Evolutionary conservation across 2,329 filamentous ascomycete species (phyloP).

Genomic region (Hypoxylon rubiginosum): DNA sequence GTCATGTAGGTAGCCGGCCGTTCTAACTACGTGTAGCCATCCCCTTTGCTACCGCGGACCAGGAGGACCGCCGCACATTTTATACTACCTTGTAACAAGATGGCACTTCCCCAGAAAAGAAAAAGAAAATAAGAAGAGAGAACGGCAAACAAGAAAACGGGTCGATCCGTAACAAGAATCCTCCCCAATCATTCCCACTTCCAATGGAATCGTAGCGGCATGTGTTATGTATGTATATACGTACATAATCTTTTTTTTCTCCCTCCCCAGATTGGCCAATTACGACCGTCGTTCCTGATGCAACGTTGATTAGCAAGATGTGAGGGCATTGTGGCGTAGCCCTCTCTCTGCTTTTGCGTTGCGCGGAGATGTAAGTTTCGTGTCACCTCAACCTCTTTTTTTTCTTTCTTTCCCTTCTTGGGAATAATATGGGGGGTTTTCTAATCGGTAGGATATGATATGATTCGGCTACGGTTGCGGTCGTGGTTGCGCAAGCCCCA

Average conservation of each 20-base stretch:
- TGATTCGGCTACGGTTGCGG: background rate
- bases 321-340: constrained; percentile 1
- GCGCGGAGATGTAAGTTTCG: constrained; percentile 10
- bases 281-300: constrained; percentile 1
- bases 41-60: background rate
- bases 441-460: background rate
- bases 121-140: background rate
- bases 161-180: background rate
- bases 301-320: background rate
- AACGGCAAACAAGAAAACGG: too few relatives aligned
- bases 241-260: background rate
- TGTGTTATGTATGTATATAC: too few relatives aligned
- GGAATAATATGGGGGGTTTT: background rate
- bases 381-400: constrained; percentile 4
- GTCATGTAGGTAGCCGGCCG: background rate
- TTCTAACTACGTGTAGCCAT: background rate
- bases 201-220: constrained; percentile 1
- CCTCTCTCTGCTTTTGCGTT: background rate
- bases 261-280: constrained; percentile 3
- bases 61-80: too few relatives aligned
- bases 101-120: background rate
- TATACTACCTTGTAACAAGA: background rate
- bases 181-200: background rate
- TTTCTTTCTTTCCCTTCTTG: background rate
- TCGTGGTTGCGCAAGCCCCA: background rate